Percentiles rank a stretch among this genome's conserved stretches.
phyloP scores from a whole-genome alignment of 2,329 filamentous ascomycete genomes.

The Magnaporthiopsis poae region DNA sequence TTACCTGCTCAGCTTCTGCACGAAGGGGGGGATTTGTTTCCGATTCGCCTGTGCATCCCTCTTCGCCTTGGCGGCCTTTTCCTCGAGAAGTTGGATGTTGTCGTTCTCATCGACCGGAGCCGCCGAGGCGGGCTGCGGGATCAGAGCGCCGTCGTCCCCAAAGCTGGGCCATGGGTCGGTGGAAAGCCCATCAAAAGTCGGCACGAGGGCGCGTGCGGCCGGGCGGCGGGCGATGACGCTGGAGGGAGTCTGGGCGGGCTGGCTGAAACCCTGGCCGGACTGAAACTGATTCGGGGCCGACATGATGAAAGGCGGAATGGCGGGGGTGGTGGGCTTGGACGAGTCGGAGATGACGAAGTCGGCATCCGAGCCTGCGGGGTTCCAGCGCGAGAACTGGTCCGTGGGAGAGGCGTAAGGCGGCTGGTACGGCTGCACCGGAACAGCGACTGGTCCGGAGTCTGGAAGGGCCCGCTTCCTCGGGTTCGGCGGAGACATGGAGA shows the following conservation, averaged over 20 bases:
- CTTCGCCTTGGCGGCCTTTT: constrained; percentile 71
- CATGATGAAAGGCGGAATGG: constrained; percentile 29
- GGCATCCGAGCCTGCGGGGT: constrained; percentile 16
- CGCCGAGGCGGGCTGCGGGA: constrained; percentile 24
- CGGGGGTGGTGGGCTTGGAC: constrained; percentile 23
- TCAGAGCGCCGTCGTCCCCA: constrained; percentile 31
- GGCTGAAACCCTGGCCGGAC: constrained; percentile 19
- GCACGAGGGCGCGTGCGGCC: constrained; percentile 41
- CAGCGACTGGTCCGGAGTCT: constrained; percentile 51
- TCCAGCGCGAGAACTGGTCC: constrained; percentile 40
- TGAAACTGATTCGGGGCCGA: constrained; percentile 25
- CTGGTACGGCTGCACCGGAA: constrained; percentile 42
- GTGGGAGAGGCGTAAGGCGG: constrained; percentile 36
- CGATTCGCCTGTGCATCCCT: constrained; percentile 79
- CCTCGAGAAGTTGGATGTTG: constrained; percentile 68
- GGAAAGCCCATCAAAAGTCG: constrained; percentile 30
- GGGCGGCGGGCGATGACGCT: constrained; percentile 43
- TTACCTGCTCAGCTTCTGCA: constrained; percentile 95
- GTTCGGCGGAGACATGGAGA: constrained; percentile 39
- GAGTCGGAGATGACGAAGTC: constrained; percentile 27
- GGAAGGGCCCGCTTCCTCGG: constrained; percentile 65
- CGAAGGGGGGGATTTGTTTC: constrained; percentile 94
- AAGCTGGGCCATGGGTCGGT: constrained; percentile 32
- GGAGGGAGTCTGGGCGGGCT: constrained; percentile 25
- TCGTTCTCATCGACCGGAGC: constrained; percentile 45